phyloP scores from a whole-genome alignment of 139 green algal species.

The Ettlia oleoabundans region DNA sequence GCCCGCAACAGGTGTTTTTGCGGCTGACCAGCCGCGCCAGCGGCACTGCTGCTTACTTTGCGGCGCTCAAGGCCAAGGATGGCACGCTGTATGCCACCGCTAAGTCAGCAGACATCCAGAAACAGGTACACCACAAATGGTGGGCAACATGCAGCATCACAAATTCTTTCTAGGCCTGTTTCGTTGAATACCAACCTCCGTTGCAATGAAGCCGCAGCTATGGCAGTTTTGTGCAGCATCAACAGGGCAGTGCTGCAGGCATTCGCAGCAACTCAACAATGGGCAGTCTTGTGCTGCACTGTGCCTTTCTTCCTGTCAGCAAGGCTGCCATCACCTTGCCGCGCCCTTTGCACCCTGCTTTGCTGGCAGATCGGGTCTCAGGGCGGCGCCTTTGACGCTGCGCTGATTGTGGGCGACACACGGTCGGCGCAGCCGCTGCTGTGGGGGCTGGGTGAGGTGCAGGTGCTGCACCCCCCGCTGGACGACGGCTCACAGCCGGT shows the following conservation, averaged over 20 bases:
- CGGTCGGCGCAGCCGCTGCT: background rate
- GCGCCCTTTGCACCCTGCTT: background rate
- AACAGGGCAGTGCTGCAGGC: too few relatives aligned
- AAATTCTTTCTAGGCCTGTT: too few relatives aligned
- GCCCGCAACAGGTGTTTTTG: constrained; percentile 30
- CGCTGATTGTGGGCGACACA: constrained; percentile 21
- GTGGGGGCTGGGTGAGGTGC: constrained; percentile 25
- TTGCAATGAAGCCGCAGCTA: too few relatives aligned
- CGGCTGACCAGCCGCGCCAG: background rate
- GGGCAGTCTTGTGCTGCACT: background rate
- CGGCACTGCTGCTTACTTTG: constrained; percentile 16
- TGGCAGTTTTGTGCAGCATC: too few relatives aligned
- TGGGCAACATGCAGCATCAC: too few relatives aligned
- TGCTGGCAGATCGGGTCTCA: constrained; percentile 10
- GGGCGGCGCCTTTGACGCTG: background rate
- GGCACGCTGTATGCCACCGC: constrained; percentile 10
- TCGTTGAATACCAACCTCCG: too few relatives aligned
- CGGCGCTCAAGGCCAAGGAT: constrained; percentile 29
- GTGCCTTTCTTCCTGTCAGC: background rate
- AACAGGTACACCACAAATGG: too few relatives aligned
- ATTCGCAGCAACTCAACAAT: rapidly evolving
- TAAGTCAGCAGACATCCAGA: constrained; percentile 11
- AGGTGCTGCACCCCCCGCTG: constrained; percentile 13
- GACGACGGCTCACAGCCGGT: constrained; percentile 31
- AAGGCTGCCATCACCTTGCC: too few relatives aligned